Percentiles rank a stretch among this genome's conserved stretches.
Evolutionary conservation across 495 filamentous ascomycete species (phyloP).

Genomic region (Cercophora scortea): DNA sequence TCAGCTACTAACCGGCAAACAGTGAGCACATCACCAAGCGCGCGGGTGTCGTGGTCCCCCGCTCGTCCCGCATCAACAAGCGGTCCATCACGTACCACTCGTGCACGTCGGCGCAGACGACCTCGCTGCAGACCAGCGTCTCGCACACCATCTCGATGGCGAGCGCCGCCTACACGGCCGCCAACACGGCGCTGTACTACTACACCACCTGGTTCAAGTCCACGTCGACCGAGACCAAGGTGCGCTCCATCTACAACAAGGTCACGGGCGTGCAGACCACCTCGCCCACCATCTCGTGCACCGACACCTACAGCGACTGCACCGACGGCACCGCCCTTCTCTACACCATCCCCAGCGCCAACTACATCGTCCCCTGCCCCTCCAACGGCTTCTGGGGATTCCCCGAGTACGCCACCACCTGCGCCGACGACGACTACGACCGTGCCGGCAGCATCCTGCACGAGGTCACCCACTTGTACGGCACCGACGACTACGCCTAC

Average conservation of each 20-base stretch:
- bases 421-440: slow-evolving; percentile 21
- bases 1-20: too few relatives aligned
- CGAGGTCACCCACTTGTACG: slow-evolving; percentile 9
- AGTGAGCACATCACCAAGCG: too few relatives aligned
- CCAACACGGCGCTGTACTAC: slow-evolving; percentile 8
- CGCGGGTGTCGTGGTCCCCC: too few relatives aligned
- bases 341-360: slow-evolving; percentile 16
- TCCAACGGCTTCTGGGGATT: slow-evolving; percentile 21
- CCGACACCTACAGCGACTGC: slow-evolving; percentile 17
- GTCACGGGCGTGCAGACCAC: slow-evolving; percentile 18
- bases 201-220: slow-evolving; percentile 22
- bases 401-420: slow-evolving; percentile 17
- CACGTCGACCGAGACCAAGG: slow-evolving; percentile 8
- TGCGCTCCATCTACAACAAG: slow-evolving; percentile 17
- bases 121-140: too few relatives aligned
- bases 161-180: slow-evolving; percentile 12
- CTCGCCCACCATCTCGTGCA: slow-evolving; percentile 20
- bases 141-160: slow-evolving; percentile 10
- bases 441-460: slow-evolving; percentile 22
- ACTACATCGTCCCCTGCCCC: slow-evolving; percentile 19
- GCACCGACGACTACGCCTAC: too few relatives aligned
- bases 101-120: too few relatives aligned
- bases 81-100: too few relatives aligned
- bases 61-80: too few relatives aligned
- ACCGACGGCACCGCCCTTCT: slow-evolving; percentile 15